Percentiles rank a stretch among this genome's conserved stretches.
These are phyloP conservation scores for Penicillium nordicum DNA, from an alignment of 2,329 filamentous ascomycete genomes.

Conservation along the genomic window DNA sequence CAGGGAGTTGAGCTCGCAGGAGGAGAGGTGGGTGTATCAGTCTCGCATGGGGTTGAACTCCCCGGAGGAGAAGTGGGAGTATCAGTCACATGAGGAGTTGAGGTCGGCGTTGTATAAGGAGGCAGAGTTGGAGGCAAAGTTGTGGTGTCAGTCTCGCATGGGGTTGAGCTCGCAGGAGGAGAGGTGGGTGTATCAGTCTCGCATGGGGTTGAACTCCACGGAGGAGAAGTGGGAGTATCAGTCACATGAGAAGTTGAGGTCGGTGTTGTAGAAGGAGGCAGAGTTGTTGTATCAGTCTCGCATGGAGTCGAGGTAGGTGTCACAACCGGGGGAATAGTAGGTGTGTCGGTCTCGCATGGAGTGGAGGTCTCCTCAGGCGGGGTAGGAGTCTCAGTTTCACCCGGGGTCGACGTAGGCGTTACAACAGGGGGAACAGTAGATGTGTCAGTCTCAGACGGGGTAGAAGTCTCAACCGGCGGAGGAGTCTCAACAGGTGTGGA, in stretches of 20 bases:
- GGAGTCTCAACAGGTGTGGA: background rate
- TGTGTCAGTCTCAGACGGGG: background rate
- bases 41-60: no score
- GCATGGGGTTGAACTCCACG: no score
- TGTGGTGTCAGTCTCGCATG: background rate
- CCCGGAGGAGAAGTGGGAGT: constrained; percentile 4
- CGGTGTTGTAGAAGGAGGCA: background rate
- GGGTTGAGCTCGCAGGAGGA: background rate
- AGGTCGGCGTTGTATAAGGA: background rate
- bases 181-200: no score
- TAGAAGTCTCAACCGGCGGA: background rate
- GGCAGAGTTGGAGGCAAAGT: background rate
- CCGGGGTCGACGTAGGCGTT: background rate
- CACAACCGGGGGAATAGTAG: background rate
- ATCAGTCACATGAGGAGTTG: constrained; percentile 4
- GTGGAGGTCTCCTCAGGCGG: background rate
- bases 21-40: no score
- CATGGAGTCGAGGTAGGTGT: background rate
- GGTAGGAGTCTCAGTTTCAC: background rate
- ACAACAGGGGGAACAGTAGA: background rate
- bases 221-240: no score
- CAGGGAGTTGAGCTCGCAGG: background rate
- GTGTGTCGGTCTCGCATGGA: background rate
- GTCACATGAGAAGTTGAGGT: background rate
- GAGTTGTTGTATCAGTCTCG: no score